Percentiles rank a stretch among this genome's conserved stretches.
Evolutionary conservation across 176 grass and related monocot species (phyloP).

Genomic region (Cenchrus fungigraminus): DNA sequence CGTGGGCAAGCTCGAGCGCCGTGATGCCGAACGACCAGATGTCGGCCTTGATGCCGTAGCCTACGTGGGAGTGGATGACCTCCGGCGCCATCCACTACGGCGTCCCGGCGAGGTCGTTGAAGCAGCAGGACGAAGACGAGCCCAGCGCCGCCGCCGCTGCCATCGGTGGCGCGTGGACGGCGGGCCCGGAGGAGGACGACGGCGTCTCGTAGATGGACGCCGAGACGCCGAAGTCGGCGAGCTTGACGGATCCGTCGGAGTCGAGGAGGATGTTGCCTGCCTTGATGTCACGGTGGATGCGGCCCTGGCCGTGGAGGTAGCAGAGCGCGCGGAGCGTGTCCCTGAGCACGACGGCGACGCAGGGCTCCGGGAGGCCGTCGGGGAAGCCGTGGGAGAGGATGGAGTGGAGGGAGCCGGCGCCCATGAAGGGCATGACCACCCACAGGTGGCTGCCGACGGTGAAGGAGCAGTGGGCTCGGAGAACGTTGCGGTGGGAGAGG

Average conservation of each 20-base stretch:
- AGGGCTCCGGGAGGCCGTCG: constrained; percentile 71
- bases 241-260: constrained; percentile 79
- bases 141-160: not conserved
- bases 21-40: constrained; percentile 98
- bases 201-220: constrained; percentile 86
- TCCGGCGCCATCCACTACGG: constrained; percentile 98
- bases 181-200: constrained; percentile 14
- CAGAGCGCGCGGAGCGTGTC: constrained; percentile 78
- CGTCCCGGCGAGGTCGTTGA: constrained; percentile 83
- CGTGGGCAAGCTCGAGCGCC: constrained; percentile 90
- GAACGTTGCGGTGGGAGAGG: constrained; percentile 75
- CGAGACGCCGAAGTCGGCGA: constrained; percentile 93
- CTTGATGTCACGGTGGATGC: constrained; percentile 96
- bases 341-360: constrained; percentile 65
- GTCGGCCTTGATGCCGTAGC: constrained; percentile 93
- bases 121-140: constrained; percentile 45
- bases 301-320: constrained; percentile 85
- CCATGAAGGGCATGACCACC: constrained; percentile 99
- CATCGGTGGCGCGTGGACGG: not conserved
- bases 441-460: constrained; percentile 78
- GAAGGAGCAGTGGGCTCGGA: constrained; percentile 95
- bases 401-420: constrained; percentile 77
- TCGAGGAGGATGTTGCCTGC: constrained; percentile 81
- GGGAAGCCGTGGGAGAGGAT: constrained; percentile 71
- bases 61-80: constrained; percentile 91